Evolutionary conservation across 139 green algal species (phyloP), one percentile per base, ranked within the genome.

Genomic region (Chlamydomonas schloesseri): DNA sequence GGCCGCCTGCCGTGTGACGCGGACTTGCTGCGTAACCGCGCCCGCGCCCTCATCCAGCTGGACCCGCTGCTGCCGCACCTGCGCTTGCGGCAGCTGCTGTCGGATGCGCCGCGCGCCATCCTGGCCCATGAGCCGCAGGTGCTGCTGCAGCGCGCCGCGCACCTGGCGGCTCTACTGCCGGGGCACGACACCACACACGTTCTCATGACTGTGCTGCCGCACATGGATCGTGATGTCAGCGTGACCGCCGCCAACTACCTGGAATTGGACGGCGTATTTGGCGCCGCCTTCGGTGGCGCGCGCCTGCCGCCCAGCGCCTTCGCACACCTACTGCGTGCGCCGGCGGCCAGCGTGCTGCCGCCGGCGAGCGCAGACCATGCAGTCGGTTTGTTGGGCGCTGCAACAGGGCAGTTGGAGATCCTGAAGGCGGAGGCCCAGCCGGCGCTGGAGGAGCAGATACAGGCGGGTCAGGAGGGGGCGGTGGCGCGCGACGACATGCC

Each of bases 251-350:
- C 50, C 23, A 84, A 84, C 37, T 57, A 67, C 18, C 5, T 67
- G 0, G 78, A 84, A 5, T 31, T 84, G 42, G 78, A 84, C 17
- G 78, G 74, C 31, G 46, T 72, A 17, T 84, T 84, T 24, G 46
- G 78, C 1, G 9, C n/a, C 29, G 78, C 78, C 0, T 84, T 84
- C 31, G 46, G 64, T 42, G 78, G 78, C 46, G 78, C 78, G n/a
- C 78, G 78, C 15, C 64, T 84, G 65, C 78, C 78, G 29, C 78
- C 78, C 64, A 84, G 78, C 64, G 62, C 34, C 28, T 84, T 84
- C 42, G 78, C 78, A 2, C 78, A 84, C 29, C n/a, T 84, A 18
- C 65, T 84, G 18, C 42, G 64, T 11, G 17, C 78, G 8, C 64
- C 78, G 0, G 64, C 64, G 1, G 64, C 78, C 29, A 84, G 57